A percentile compares a stretch with the other conserved stretches of the same genome.
These are phyloP conservation scores for Leucogyrophana mollusca DNA, from an alignment of 768 basidiomycete genomes.

Conservation along the genomic window DNA sequence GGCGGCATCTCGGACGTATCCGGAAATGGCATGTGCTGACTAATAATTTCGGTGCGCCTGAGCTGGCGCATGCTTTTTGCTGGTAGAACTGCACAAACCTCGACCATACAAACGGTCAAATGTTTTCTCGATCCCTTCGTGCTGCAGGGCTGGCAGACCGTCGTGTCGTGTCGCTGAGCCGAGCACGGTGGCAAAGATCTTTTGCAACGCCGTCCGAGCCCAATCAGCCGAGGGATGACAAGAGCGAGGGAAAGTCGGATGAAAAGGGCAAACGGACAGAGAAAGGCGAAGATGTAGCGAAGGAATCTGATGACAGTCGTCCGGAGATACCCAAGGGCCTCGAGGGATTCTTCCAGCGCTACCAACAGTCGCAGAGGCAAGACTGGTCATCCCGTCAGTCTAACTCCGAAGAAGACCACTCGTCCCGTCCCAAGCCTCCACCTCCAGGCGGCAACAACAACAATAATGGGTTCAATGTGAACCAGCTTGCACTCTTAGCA, in stretches of 20 bases:
- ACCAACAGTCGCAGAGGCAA: conserved; percentile 41
- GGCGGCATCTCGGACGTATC: not conserved
- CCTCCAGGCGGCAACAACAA: conserved; percentile 45
- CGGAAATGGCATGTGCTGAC: not conserved
- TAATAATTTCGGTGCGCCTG: not conserved
- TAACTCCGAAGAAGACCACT: conserved; percentile 26
- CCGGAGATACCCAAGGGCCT: conserved; percentile 61
- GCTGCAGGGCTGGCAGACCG: conserved; percentile 44
- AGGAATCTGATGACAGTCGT: conserved; percentile 24
- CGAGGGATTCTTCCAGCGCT: conserved; percentile 79
- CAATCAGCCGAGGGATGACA: conserved; percentile 24
- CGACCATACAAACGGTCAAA: conserved; percentile 18
- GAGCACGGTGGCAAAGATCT: conserved; percentile 34
- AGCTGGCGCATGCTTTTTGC: not conserved
- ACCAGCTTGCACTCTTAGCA: conserved; percentile 59
- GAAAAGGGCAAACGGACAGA: conserved; percentile 34
- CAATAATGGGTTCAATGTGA: conserved; percentile 52
- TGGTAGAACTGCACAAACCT: no score
- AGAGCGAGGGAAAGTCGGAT: conserved; percentile 25
- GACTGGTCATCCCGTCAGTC: conserved; percentile 24
- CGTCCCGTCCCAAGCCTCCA: conserved; percentile 42
- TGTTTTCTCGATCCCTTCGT: conserved; percentile 67
- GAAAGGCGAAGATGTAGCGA: conserved; percentile 31
- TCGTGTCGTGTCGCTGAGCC: conserved; percentile 34
- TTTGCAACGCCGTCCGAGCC: conserved; percentile 49